These are phyloP conservation scores for Solanum chiquidenum DNA, from an alignment of 257 asterid species.

Conservation along the genomic window DNA sequence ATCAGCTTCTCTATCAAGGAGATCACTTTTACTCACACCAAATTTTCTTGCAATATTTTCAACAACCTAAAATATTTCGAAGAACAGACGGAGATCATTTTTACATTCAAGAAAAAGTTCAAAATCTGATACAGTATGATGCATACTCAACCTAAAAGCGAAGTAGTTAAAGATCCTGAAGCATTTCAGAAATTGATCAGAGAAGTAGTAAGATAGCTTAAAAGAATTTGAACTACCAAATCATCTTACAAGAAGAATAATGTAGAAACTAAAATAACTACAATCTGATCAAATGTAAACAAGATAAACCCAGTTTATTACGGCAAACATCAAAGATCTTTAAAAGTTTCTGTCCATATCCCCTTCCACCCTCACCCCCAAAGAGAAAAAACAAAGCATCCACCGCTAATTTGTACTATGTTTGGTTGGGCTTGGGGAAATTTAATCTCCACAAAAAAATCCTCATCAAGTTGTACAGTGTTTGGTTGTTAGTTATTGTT, in stretches of 20 bases:
- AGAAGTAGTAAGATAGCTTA: background rate
- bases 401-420: background rate
- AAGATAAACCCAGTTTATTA: background rate
- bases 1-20: constrained; percentile 70
- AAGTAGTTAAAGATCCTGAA: background rate
- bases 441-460: background rate
- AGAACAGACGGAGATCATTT: background rate
- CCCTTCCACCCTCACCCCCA: background rate
- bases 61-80: constrained; percentile 36
- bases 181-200: background rate
- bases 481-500: background rate
- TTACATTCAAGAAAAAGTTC: constrained; percentile 7
- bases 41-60: constrained; percentile 81
- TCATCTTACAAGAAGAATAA: background rate
- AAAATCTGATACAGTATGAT: background rate
- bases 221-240: background rate
- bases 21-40: constrained; percentile 83
- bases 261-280: background rate
- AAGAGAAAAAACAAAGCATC: background rate
- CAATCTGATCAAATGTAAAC: background rate
- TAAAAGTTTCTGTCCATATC: background rate
- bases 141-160: background rate
- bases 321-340: background rate
- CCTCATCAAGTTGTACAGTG: background rate
- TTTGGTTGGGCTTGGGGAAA: background rate